These are phyloP conservation scores for Aspergillus alliaceus DNA, from an alignment of 2,329 filamentous ascomycete genomes.

Conservation along the genomic window DNA sequence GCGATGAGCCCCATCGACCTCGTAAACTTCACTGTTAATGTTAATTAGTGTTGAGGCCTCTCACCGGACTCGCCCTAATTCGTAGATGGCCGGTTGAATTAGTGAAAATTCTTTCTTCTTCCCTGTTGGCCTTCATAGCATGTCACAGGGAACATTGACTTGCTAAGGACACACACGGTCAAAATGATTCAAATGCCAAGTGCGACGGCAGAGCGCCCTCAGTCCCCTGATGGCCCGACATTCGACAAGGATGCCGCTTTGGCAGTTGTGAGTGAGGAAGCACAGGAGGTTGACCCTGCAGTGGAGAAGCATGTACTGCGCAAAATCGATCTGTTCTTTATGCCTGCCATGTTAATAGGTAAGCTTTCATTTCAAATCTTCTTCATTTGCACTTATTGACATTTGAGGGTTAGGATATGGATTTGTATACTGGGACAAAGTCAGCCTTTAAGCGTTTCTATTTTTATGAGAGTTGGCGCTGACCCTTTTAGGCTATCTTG, in stretches of 20 bases:
- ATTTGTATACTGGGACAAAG: slow-evolving; percentile 70
- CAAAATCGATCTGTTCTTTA: slow-evolving; percentile 68
- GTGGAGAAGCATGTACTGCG: slow-evolving; percentile 58
- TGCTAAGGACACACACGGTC: not conserved
- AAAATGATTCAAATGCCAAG: slow-evolving; percentile 24
- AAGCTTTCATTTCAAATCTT: not conserved
- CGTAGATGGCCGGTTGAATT: not conserved
- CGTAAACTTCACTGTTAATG: not conserved
- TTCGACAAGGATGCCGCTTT: slow-evolving; percentile 57
- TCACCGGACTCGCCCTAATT: not conserved
- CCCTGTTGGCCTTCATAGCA: too few species aligned
- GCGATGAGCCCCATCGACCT: not conserved
- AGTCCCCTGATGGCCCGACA: slow-evolving; percentile 1
- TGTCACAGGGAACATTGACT: too few species aligned
- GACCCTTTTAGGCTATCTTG: slow-evolving; percentile 60
- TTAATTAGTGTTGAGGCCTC: not conserved
- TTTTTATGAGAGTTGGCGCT: not conserved
- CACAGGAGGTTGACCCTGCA: slow-evolving; percentile 51
- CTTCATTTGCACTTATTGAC: not conserved
- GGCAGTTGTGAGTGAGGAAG: slow-evolving; percentile 57
- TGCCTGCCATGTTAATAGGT: slow-evolving; percentile 66
- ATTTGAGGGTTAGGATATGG: slow-evolving; percentile 50
- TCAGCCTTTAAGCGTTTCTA: slow-evolving; percentile 21
- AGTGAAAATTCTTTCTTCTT: not conserved
- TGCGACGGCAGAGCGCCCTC: slow-evolving; percentile 9